These are phyloP conservation scores for Tulasnella sp. DNA, from an alignment of 768 basidiomycete genomes.

Conservation along the genomic window DNA sequence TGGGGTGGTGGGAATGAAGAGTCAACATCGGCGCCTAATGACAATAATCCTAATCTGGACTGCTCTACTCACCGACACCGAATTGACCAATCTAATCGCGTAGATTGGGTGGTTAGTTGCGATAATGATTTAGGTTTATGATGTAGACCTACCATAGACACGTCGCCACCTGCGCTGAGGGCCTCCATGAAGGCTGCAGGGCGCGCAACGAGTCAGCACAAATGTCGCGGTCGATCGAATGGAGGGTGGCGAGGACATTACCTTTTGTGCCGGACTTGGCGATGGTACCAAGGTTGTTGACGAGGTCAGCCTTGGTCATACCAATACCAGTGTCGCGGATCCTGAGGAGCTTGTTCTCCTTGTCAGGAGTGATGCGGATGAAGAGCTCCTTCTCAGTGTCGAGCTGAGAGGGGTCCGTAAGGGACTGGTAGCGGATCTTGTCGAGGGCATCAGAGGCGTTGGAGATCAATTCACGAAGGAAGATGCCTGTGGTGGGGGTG, in stretches of 20 bases:
- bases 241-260: slow-evolving; percentile 34
- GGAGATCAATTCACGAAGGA: slow-evolving; percentile 97
- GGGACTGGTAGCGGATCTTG: slow-evolving; percentile 95
- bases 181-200: slow-evolving; percentile 98
- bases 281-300: slow-evolving; percentile 97
- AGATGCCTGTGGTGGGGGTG: slow-evolving; percentile 60
- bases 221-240: slow-evolving; percentile 4
- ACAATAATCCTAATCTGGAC: slow-evolving; percentile 20
- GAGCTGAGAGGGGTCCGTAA: slow-evolving; percentile 88
- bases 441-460: slow-evolving; percentile 98
- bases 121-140: not conserved
- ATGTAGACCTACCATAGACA: slow-evolving; percentile 52
- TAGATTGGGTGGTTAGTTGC: not conserved
- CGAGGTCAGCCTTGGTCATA: slow-evolving; percentile 99
- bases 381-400: slow-evolving; percentile 87
- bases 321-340: slow-evolving; percentile 96
- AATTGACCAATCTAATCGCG: slow-evolving; percentile 49
- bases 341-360: slow-evolving; percentile 86
- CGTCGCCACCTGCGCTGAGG: slow-evolving; percentile 55
- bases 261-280: slow-evolving; percentile 92
- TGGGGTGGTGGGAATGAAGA: slow-evolving; percentile 12
- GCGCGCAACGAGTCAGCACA: slow-evolving; percentile 18
- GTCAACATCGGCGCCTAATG: slow-evolving; percentile 2
- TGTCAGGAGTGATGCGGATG: slow-evolving; percentile 93
- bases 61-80: slow-evolving; percentile 63